Conservation (phyloP, 2,329 filamentous ascomycete genomes). For the Diaporthe aspalathi region DNA sequence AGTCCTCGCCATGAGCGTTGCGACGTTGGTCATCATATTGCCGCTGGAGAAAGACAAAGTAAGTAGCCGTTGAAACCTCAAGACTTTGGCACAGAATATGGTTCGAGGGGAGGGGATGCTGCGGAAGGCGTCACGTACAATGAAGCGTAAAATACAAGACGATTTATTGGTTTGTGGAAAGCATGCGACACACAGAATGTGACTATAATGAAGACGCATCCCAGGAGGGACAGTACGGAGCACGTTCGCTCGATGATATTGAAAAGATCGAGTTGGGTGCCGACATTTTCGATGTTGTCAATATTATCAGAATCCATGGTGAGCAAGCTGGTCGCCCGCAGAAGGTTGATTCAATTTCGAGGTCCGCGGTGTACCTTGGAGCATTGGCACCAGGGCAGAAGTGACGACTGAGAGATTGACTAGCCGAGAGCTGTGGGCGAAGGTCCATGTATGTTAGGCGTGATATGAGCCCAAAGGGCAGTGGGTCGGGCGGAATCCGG, state of each 20-base stretch:
- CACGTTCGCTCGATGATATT: constrained; percentile 73
- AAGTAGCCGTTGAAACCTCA: background rate
- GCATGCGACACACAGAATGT: constrained; percentile 76
- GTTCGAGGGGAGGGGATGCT: background rate
- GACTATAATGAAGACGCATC: constrained; percentile 76
- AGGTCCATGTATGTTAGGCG: background rate
- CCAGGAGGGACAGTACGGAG: constrained; percentile 77
- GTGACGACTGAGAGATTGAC: background rate
- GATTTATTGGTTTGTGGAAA: constrained; percentile 89
- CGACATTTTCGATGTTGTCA: constrained; percentile 7
- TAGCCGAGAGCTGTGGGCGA: background rate
- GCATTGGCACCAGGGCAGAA: background rate
- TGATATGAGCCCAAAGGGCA: background rate
- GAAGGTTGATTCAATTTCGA: background rate
- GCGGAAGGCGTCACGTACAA: constrained; percentile 52
- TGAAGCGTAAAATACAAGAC: constrained; percentile 85
- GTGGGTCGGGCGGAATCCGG: background rate
- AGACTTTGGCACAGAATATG: background rate
- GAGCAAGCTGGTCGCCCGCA: background rate
- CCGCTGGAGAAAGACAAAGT: constrained; percentile 53
- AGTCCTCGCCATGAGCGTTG: constrained; percentile 76
- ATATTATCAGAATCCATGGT: constrained; percentile 31
- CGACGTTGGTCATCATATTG: constrained; percentile 82
- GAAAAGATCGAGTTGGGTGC: constrained; percentile 63
- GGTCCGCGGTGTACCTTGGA: background rate